Evolutionary conservation across 805 yeast genomes (phyloP), one percentile per base, ranked within the genome.

Genomic region (Phaffomyces antillensis): DNA sequence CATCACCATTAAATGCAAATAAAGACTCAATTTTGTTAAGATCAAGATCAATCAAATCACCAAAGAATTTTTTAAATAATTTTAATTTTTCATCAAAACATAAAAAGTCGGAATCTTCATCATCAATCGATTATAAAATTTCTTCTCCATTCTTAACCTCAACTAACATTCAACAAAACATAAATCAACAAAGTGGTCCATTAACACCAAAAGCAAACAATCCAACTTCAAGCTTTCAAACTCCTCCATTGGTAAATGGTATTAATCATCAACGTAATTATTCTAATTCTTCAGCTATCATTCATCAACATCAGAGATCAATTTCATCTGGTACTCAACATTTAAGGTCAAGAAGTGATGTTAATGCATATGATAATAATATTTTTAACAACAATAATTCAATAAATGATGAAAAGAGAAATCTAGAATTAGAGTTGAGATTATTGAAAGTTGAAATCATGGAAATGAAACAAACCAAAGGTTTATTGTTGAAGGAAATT

Each of bases 401-500:
- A 20, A 17, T 34, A 34, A 18, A 6, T 17, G 53, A 54, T 20
- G 51, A 48, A 3, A 45, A 39, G 20, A 52, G 47, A 7, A 53
- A 50, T n/a, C 47, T 60, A 46, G 65, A 65, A 49, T 45, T 74
- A 49, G 55, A 64, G 23, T 50, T 75, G 43, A 65, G 72, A 42
- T 56, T 63, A n/a, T 44, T 75, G 45, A 72, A 68, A 42, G 52
- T 61, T 33, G 73, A 70, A 48, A 52, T 80, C 12, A 57, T 62
- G 15, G 61, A 61, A 36, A 69, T 73, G 48, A 67, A 70, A 33
- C 58, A 68, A 2, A 63, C 68, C 2, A 77, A 74, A 50, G 68
- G 72, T 3, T 60, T 60, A 7, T 51, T 82, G 32, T 46, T 66
- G 18, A 67, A 64, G 37, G 88, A 83, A 35, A 69, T 84, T 13